Conservation (phyloP, 352 stramenopile species). For the Phytophthora colocasiae region DNA sequence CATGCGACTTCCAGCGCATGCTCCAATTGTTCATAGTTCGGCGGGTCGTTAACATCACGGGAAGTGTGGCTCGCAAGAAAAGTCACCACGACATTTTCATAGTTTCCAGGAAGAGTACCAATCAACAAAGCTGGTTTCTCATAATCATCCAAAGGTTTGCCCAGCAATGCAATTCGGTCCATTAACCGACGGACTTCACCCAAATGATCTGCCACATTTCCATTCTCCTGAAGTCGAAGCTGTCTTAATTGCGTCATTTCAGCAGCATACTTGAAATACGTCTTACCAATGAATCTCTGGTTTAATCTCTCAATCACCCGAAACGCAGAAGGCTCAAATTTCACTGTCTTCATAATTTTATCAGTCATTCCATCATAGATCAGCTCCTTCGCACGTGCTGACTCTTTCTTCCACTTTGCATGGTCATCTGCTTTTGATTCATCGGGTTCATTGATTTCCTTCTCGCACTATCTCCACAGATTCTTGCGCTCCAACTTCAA, state of each 20-base stretch:
- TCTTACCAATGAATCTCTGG: conserved; percentile 12
- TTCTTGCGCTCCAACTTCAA: no score
- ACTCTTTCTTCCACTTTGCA: not conserved
- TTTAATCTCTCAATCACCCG: conserved; percentile 15
- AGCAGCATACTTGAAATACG: conserved; percentile 20
- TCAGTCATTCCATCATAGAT: conserved; percentile 19
- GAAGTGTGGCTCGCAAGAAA: conserved; percentile 19
- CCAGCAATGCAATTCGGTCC: conserved; percentile 9
- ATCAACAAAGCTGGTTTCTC: conserved; percentile 24
- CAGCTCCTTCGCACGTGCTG: conserved; percentile 5
- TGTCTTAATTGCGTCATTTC: conserved; percentile 10
- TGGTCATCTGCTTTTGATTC: not conserved
- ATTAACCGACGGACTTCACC: conserved; percentile 18
- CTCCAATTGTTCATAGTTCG: conserved; percentile 14
- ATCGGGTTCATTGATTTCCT: no score
- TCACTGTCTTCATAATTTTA: conserved; percentile 22
- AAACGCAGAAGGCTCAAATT: conserved; percentile 7
- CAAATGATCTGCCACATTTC: conserved; percentile 16
- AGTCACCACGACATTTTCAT: conserved; percentile 20
- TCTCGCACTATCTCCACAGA: no score
- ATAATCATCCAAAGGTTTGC: conserved; percentile 15
- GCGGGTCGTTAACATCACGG: conserved; percentile 5
- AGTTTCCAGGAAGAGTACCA: conserved; percentile 1
- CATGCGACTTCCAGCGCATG: conserved; percentile 19
- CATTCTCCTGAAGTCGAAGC: conserved; percentile 6